Evolutionary conservation across 139 green algal species (phyloP), one percentile per base, ranked within the genome.

Genomic region (Trebouxia sp.): DNA sequence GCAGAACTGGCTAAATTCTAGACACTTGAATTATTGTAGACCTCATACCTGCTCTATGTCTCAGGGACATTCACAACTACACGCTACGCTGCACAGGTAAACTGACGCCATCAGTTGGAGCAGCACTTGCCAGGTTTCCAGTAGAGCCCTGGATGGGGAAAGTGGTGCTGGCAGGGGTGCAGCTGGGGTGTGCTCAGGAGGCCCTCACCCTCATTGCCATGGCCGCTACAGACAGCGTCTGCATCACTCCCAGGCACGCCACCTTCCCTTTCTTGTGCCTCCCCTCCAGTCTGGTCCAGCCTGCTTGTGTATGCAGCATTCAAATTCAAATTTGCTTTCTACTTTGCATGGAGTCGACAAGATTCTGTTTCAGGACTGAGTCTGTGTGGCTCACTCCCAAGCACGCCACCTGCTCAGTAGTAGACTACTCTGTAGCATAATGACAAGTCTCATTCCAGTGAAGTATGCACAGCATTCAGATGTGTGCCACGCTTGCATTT

Each of bases 71-170:
- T n/a, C n/a, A n/a, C n/a, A n/a, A n/a, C n/a, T n/a, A n/a, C n/a
- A n/a, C n/a, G n/a, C n/a, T n/a, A n/a, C n/a, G n/a, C n/a, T n/a
- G n/a, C n/a, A n/a, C n/a, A 38, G 87, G 87, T 24, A 37, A 70
- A 6, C 70, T 97, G 11, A 93, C 92, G 1, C 20, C 80, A 10
- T 62, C 83, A 11, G 67, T 92, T 1, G 92, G 89, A 14, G 30
- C 39, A 26, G 75, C 75, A 14, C 87, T 98, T 85, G 86, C 91
- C 7, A 83, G 88, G 1, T 87, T 98, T 70, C 95, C 95, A 0
- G 87, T 98, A 14, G 94, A 98, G 53, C 95, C 94, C 8, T 90
- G 92, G 87, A 94, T 90, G 70, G 89, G 58, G 15, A 87, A 89
- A 53, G 87, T 92, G 72, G 83, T 97, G 76, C 86, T 97, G 76